Conservation (phyloP, 352 stramenopile genomes). For the Globisporangium sylvaticum region DNA sequence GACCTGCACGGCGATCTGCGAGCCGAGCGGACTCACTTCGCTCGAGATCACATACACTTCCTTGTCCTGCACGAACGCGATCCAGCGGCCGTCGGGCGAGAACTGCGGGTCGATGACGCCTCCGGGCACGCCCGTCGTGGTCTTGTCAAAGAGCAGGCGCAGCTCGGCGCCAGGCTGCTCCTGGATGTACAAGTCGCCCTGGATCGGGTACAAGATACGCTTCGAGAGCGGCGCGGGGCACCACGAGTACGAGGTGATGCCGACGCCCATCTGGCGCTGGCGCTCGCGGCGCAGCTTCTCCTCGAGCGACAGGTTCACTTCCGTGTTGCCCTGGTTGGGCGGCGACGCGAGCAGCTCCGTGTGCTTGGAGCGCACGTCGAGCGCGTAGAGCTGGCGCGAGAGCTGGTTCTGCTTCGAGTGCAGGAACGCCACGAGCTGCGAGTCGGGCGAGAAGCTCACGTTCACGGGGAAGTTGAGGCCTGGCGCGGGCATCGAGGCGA, state of each 20-base stretch:
- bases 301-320: slow-evolving; percentile 84
- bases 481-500: slow-evolving; percentile 84
- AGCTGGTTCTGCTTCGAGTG: slow-evolving; percentile 79
- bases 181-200: slow-evolving; percentile 94
- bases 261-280: slow-evolving; percentile 88
- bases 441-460: slow-evolving; percentile 84
- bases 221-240: slow-evolving; percentile 49
- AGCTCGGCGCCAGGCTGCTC: slow-evolving; percentile 69
- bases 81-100: slow-evolving; percentile 88
- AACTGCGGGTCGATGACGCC: slow-evolving; percentile 92
- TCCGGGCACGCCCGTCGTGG: slow-evolving; percentile 54
- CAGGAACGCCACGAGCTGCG: slow-evolving; percentile 81
- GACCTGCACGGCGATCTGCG: slow-evolving; percentile 61
- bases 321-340: slow-evolving; percentile 77
- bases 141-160: slow-evolving; percentile 87
- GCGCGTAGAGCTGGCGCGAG: slow-evolving; percentile 79
- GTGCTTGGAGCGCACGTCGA: slow-evolving; percentile 56
- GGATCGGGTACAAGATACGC: slow-evolving; percentile 87
- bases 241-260: slow-evolving; percentile 91
- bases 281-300: slow-evolving; percentile 90
- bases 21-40: slow-evolving; percentile 25
- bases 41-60: slow-evolving; percentile 92
- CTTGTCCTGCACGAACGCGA: slow-evolving; percentile 93
- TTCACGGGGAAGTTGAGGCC: slow-evolving; percentile 76
- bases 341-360: slow-evolving; percentile 63